Base-by-base conservation (phyloP, 2,329 filamentous ascomycete genomes). In the Pleoardoris graminearum region DNA sequence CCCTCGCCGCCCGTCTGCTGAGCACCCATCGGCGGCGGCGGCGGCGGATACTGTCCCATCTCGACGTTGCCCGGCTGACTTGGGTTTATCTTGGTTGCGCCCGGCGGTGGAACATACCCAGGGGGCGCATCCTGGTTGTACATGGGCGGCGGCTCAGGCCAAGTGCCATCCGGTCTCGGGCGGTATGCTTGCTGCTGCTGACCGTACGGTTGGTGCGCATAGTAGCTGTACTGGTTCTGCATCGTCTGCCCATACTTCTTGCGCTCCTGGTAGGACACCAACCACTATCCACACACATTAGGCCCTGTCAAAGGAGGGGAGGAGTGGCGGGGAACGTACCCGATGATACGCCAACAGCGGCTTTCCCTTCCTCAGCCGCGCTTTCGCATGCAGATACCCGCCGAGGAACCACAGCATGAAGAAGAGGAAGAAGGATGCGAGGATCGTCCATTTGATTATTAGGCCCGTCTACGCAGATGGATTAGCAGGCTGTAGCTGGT, bases 361-460 rank as follows among this genome's bases (percentile, higher is more conserved):
- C 32, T 85, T 76, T 1, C 88, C 88, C 69, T 85, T 86, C 55
- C 77, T 79, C 58, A 92, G 78, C 41, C 90, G 80, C 39, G 75
- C 75, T 69, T 83, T 83, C 39, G 89, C 90, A 73, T 93, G 90
- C 41, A 83, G 74, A 70, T 88, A 88, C 55, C 88, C 88, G 53
- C 83, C 78, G 48, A 89, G 60, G 63, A 91, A 77, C 78, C 85
- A 90, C 36, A 79, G 63, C 47, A 84, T 69, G 64, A 90, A 73
- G 54, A 85, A 50, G 50, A 80, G 53, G 62, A 89, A 77, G 59
- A 93, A 69, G 56, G 78, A 75, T 54, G 82, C 81, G 66, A 92
- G 84, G 54, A 93, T 75, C 41, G 81, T 79, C 83, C 88, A 93
- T 73, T 90, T 89, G 63, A 91, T 77, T 52, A 86, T 85, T 50